Evolutionary conservation across 441 rosid genomes (phyloP), one percentile per base, ranked within the genome.

Genomic region (Arabidopsis lyrata): DNA sequence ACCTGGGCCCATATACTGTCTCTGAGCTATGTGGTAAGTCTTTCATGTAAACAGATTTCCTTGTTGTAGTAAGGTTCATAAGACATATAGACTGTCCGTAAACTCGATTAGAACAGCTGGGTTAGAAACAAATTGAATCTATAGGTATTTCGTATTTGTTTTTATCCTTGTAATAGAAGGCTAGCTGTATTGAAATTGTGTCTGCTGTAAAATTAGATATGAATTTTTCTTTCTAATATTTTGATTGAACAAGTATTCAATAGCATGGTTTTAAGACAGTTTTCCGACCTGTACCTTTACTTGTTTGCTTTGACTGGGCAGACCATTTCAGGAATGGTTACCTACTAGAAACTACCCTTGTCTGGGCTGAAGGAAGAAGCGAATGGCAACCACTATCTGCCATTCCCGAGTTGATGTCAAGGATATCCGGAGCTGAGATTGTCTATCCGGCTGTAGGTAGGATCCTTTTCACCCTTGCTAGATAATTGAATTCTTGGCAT

Each of bases 341-440:
- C 72, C 76, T 95, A 72, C 74, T 80, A 39, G 92, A 82, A 84
- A 83, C 66, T 73, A 87, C 96, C 5, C 85, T 89, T 14, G 93
- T 86, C n/a, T 91, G 98, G 98, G 84, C 92, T 41, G 87, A 90
- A 57, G 98, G 97, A 78, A 81, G 91, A 81, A 86, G 82, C 39
- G 85, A 83, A 29, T 92, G 99, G 97, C 89, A 91, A 77, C 95
- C 92, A 8, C 66, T 95, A 27, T 87, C 95, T 29, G 73, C 91
- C 11, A 79, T 95, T 63, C 87, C 93, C 5, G 95, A 78, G 83
- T 77, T 95, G 55, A 70, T 80, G 68, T 72, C 86, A 22, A 84
- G 80, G 75, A 78, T 83, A 69, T 78, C 91, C 70, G 81, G 70
- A 60, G 78, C 57, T 48, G 84, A 63, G 54, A 72, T 50, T 68